Conservation (phyloP, 2,329 filamentous ascomycete genomes). For the Calonectria pauciramosa region DNA sequence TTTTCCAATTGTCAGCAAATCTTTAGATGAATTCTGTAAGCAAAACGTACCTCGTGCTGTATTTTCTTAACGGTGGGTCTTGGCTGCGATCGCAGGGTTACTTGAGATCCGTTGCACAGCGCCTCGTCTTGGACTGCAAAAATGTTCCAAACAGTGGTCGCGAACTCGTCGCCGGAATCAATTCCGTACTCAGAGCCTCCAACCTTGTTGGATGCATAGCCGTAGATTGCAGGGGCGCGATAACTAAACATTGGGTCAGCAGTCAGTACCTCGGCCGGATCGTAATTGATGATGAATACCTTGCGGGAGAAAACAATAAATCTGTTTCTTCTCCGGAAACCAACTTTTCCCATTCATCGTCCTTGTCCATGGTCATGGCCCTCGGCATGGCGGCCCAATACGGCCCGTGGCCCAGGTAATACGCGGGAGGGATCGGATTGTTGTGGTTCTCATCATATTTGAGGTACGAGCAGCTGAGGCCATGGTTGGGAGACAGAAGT, state of each 20-base stretch:
- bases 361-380: neutral
- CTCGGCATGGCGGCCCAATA: neutral
- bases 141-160: constrained; percentile 17
- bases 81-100: neutral
- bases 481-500: neutral
- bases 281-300: neutral
- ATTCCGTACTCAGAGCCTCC: neutral
- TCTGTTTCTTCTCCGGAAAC: neutral
- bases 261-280: neutral
- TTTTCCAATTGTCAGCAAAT: neutral
- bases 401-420: neutral
- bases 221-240: constrained; percentile 18
- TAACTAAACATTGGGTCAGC: neutral
- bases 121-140: constrained; percentile 21
- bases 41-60: neutral
- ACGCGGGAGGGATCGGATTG: neutral
- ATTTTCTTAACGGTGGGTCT: neutral
- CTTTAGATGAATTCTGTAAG: no score
- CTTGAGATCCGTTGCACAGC: neutral
- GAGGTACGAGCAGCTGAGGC: neutral
- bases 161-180: constrained; percentile 2
- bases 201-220: constrained; percentile 8
- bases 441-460: neutral
- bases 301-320: neutral
- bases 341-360: neutral